phyloP scores from a whole-genome alignment of 805 yeast species.

The Yamadazyma sp. region DNA sequence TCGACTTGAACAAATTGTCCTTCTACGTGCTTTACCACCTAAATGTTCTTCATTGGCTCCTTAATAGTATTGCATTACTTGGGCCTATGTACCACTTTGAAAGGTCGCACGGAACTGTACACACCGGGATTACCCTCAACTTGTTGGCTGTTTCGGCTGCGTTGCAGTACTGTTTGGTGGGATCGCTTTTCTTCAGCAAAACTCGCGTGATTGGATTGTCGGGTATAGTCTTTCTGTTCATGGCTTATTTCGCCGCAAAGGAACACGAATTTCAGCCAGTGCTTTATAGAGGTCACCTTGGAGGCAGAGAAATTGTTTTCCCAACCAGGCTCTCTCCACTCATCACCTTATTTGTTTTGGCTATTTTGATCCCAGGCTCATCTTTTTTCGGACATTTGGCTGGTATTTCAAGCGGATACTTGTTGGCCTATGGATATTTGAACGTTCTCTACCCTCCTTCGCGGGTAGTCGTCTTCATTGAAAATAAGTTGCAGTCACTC shows the following conservation, averaged over 20 bases:
- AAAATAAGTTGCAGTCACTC: conserved; percentile 46
- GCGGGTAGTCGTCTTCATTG: conserved; percentile 63
- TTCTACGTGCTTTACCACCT: conserved; percentile 72
- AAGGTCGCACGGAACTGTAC: conserved; percentile 73
- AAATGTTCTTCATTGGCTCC: conserved; percentile 56
- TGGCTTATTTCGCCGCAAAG: conserved; percentile 58
- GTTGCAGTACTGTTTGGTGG: conserved; percentile 55
- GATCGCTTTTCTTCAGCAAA: conserved; percentile 50
- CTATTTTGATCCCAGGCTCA: conserved; percentile 60
- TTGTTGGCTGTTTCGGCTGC: conserved; percentile 69
- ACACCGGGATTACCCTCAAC: conserved; percentile 80
- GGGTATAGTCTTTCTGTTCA: conserved; percentile 70
- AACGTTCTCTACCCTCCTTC: conserved; percentile 65
- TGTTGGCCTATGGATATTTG: conserved; percentile 57
- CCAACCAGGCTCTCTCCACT: conserved; percentile 66
- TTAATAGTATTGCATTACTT: conserved; percentile 57
- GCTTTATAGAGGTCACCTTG: conserved; percentile 25
- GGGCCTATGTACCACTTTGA: conserved; percentile 69
- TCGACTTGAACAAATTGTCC: conserved; percentile 54
- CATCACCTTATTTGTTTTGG: conserved; percentile 46
- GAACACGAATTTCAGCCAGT: conserved; percentile 42
- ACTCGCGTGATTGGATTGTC: conserved; percentile 65
- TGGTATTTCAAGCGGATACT: conserved; percentile 66
- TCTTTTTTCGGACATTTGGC: conserved; percentile 74
- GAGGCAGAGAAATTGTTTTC: conserved; percentile 40